These are phyloP conservation scores for Myochromella boudieri DNA, from an alignment of 768 basidiomycete genomes.

Conservation along the genomic window DNA sequence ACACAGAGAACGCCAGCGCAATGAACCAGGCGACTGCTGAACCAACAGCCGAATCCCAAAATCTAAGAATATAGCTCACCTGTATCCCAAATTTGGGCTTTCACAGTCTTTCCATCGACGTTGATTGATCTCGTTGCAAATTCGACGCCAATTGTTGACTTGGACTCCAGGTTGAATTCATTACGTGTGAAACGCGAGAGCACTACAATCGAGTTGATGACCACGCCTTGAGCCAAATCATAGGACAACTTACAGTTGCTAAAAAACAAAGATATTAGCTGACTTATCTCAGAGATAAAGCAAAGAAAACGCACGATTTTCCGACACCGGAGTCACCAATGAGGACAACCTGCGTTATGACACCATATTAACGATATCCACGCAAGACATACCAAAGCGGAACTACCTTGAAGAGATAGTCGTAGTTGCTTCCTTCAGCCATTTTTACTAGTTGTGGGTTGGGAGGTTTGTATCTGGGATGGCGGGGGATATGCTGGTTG, in stretches of 20 bases:
- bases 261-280: conserved; percentile 11
- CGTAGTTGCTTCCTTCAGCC: conserved; percentile 95
- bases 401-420: conserved; percentile 96
- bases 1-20: no score
- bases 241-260: conserved; percentile 60
- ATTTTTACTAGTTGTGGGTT: conserved; percentile 43
- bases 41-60: no score
- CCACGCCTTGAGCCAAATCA: conserved; percentile 5
- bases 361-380: conserved; percentile 10
- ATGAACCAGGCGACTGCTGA: no score
- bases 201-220: conserved; percentile 49
- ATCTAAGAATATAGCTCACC: conserved; percentile 60
- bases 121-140: conserved; percentile 95
- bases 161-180: conserved; percentile 98
- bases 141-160: conserved; percentile 99
- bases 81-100: conserved; percentile 99
- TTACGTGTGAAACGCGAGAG: conserved; percentile 99
- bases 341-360: conserved; percentile 81
- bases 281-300: conserved; percentile 3
- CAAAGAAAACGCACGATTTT: conserved; percentile 82
- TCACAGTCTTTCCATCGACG: conserved; percentile 96
- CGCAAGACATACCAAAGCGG: neutral
- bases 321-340: conserved; percentile 99
- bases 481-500: conserved; percentile 16
- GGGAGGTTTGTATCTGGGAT: conserved; percentile 20